Evolutionary conservation across 106 monocot genomes (phyloP), one percentile per base, ranked within the genome.

Genomic region (Acanthochlamys bracteata): DNA sequence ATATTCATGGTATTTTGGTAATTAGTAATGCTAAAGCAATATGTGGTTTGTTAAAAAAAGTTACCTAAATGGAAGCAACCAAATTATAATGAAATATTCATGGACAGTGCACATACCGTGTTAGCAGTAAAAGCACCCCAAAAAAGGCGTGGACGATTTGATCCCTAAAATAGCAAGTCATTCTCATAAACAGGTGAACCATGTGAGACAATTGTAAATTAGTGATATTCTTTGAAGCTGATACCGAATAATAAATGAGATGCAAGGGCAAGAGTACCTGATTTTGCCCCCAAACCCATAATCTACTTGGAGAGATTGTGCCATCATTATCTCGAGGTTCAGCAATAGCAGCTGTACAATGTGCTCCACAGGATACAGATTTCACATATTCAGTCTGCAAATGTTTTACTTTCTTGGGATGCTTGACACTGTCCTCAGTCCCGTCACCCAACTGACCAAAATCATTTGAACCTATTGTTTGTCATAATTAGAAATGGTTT

Each of bases 251-350:
- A n/a, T n/a, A n/a, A 33, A 1, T 33, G 33, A 33, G 33, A 33
- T 33, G 33, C 49, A 14, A 17, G 10, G 49, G 17, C 49, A 49
- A 49, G 2, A 10, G 10, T 20, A 90, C 96, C 96, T 98, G 91
- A 88, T 98, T 98, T 78, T 98, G 91, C 17, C 96, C 96, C 96
- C 96, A 98, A 54, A 98, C 79, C 91, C 88, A 98, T 25, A 98
- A 88, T 66, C 91, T 81, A 19, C 85, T 78, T 25, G 26, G 67
- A 25, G 90, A 88, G 27, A 71, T 22, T 26, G 68, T 77, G 33
- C 75, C 91, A 75, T 98, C 85, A 74, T 88, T 85, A 46, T 81
- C 71, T 23, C 83, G 75, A 75, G 88, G 83, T 71, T 88, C 91
- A 43, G 96, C 83, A 77, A 98, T 86, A 57, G 86, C 90, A 69